Conservation (phyloP, 345 rosid genomes). For the Salix dunnii region DNA sequence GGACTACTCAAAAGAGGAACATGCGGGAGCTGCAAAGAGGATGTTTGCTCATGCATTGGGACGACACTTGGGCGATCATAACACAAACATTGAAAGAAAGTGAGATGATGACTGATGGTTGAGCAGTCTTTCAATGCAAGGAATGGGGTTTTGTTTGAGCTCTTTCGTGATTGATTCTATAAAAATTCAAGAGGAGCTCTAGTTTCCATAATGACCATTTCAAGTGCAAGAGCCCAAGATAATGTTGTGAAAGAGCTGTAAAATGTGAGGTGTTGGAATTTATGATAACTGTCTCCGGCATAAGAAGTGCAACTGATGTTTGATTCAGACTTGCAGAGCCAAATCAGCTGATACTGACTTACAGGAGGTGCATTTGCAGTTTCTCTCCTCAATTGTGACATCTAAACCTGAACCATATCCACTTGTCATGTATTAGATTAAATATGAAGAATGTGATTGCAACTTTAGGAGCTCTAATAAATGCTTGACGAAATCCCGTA, state of each 20-base stretch:
- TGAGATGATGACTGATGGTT: constrained; percentile 16
- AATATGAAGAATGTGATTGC: too few species aligned
- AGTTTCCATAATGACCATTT: neutral
- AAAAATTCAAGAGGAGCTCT: neutral
- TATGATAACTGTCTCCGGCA: too few species aligned
- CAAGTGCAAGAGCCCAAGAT: neutral
- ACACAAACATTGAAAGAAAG: constrained; percentile 30
- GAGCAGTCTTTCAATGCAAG: neutral
- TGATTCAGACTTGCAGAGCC: too few species aligned
- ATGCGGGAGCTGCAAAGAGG: constrained; percentile 61
- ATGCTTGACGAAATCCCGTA: too few species aligned
- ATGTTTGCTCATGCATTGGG: constrained; percentile 67
- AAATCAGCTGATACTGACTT: neutral
- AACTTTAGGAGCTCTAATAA: too few species aligned
- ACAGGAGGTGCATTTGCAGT: neutral
- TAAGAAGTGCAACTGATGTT: too few species aligned
- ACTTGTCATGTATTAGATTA: too few species aligned
- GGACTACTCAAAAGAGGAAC: constrained; percentile 46
- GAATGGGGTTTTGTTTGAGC: neutral
- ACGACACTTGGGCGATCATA: constrained; percentile 27
- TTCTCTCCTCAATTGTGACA: neutral
- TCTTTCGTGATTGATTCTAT: neutral
- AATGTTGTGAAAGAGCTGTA: neutral
- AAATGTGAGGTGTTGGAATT: neutral
- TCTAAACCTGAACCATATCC: neutral